Percentiles rank a stretch among this genome's conserved stretches.
Conservation (phyloP, 2,329 filamentous ascomycete species). For the Fusarium pseudograminearum region DNA sequence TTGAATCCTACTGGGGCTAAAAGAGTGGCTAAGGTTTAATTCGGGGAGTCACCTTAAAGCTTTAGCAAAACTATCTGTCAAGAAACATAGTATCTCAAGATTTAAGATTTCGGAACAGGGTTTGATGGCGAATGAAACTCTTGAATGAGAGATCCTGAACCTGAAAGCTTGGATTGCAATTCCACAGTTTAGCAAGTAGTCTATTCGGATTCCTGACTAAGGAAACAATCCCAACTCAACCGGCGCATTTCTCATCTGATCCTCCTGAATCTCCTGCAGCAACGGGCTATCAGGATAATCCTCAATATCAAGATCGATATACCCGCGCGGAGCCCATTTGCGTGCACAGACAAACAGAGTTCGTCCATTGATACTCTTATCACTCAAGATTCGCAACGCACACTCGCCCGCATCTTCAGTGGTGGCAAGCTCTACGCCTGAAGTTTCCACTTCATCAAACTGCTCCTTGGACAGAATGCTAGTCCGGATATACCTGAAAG, state of each 20-base stretch:
- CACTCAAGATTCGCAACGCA: not conserved
- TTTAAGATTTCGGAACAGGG: too few relatives aligned
- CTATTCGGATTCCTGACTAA: too few relatives aligned
- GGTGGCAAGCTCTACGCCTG: not conserved
- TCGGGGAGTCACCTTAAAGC: too few relatives aligned
- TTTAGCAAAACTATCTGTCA: rapidly evolving
- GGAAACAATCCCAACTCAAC: not conserved
- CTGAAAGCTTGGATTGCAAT: not conserved
- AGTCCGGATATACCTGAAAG: not conserved
- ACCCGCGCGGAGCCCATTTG: slow-evolving; percentile 8
- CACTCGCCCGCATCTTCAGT: slow-evolving; percentile 8
- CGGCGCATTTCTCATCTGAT: not conserved
- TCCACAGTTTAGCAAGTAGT: not conserved
- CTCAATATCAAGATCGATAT: not conserved
- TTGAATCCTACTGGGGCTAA: not conserved
- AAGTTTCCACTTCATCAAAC: not conserved
- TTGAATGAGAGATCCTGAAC: too few relatives aligned
- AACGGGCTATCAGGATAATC: not conserved
- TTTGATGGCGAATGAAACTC: too few relatives aligned
- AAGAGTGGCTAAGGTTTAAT: too few relatives aligned
- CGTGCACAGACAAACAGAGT: slow-evolving; percentile 2
- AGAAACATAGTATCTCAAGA: too few relatives aligned
- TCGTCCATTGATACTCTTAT: not conserved
- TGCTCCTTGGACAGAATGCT: slow-evolving; percentile 2
- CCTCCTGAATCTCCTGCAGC: slow-evolving; percentile 5